These are phyloP conservation scores for Heteromeles arbutifolia DNA, from an alignment of 306 rosid species.

Conservation along the genomic window DNA sequence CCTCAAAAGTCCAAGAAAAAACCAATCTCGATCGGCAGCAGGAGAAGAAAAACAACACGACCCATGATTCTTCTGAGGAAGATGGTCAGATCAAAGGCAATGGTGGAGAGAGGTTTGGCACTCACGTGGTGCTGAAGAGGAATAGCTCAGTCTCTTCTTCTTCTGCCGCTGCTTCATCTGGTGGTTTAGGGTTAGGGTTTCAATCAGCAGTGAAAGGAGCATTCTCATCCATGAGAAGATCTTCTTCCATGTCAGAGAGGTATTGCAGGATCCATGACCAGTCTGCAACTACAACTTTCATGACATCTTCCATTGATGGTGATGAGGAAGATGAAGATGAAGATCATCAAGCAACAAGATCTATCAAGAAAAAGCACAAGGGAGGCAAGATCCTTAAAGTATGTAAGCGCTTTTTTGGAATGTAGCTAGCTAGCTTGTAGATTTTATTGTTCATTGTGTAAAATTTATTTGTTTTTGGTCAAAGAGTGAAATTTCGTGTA, in stretches of 20 bases:
- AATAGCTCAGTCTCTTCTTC: conserved; percentile 37
- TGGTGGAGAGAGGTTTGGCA: conserved; percentile 5
- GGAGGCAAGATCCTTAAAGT: conserved; percentile 58
- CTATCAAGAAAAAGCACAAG: conserved; percentile 15
- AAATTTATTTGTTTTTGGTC: background rate
- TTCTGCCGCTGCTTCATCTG: background rate
- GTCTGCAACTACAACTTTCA: conserved; percentile 13
- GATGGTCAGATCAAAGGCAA: conserved; percentile 13
- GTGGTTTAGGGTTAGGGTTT: conserved; percentile 14
- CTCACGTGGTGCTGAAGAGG: conserved; percentile 22
- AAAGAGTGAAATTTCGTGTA: background rate
- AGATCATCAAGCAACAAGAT: conserved; percentile 6
- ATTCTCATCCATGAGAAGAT: conserved; percentile 48
- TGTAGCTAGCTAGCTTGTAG: conserved; percentile 7
- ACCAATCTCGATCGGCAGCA: background rate
- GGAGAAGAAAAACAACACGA: background rate
- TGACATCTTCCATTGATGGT: conserved; percentile 27
- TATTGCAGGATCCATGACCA: conserved; percentile 75
- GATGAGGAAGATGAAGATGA: background rate
- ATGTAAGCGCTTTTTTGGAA: conserved; percentile 64
- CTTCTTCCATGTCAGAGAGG: conserved; percentile 70
- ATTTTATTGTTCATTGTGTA: background rate
- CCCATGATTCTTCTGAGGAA: background rate
- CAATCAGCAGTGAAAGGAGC: conserved; percentile 50
- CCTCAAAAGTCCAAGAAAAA: background rate